phyloP scores from a whole-genome alignment of 78 protist species.

The Dictyostelium brefeldianum region DNA sequence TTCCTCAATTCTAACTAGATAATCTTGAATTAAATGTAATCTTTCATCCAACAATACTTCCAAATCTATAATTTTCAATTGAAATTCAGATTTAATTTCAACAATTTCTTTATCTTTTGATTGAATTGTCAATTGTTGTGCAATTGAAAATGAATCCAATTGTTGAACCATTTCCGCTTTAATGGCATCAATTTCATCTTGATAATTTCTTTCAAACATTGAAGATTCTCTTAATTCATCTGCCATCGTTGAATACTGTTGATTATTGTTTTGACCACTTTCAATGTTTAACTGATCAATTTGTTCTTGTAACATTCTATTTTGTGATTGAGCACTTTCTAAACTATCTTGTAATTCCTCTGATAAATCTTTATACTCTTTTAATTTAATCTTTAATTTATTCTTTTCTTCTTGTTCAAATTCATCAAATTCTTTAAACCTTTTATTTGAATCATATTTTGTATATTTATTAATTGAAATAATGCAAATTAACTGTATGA shows the following conservation, averaged over 20 bases:
- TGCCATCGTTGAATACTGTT: not conserved
- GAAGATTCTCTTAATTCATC: constrained; percentile 31
- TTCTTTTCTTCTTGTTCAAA: constrained; percentile 16
- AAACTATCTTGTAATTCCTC: not conserved
- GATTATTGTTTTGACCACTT: not conserved
- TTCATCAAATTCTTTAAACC: constrained; percentile 25
- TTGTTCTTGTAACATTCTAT: constrained; percentile 5
- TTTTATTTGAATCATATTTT: constrained; percentile 46
- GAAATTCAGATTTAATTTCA: not conserved
- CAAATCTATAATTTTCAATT: not conserved
- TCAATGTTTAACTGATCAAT: not conserved
- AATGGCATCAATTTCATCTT: constrained; percentile 1
- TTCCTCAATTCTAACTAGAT: not conserved
- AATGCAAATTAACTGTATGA: constrained; percentile 44
- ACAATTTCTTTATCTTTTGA: not conserved
- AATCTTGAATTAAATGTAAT: not conserved
- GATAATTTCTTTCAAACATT: not conserved
- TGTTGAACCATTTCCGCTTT: constrained; percentile 16
- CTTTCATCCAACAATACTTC: not conserved
- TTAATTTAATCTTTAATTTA: not conserved
- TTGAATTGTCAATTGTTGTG: not conserved
- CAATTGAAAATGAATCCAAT: not conserved
- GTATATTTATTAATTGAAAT: constrained; percentile 74
- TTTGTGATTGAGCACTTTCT: not conserved
- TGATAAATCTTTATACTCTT: not conserved